Evolutionary conservation across 768 basidiomycete genomes (phyloP).

Genomic region (Boletus speciosus): DNA sequence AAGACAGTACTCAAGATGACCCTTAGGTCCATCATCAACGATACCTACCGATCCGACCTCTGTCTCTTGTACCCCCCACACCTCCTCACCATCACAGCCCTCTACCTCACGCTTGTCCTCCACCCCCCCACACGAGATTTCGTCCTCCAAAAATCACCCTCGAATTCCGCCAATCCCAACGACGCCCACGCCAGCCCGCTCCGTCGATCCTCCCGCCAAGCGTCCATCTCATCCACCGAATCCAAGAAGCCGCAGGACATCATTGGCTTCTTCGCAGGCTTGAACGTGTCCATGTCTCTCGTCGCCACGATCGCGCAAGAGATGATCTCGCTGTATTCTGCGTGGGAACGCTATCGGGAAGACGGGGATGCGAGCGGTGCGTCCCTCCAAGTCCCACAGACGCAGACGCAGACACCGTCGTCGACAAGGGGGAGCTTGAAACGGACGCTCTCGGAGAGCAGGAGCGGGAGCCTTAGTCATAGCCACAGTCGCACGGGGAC

Average conservation of each 20-base stretch:
- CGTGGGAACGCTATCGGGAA: slow-evolving; percentile 84
- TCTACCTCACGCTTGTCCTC: slow-evolving; percentile 83
- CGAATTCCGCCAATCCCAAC: slow-evolving; percentile 10
- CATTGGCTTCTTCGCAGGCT: slow-evolving; percentile 75
- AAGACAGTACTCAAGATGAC: neutral
- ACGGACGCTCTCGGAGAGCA: slow-evolving; percentile 20
- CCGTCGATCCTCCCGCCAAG: slow-evolving; percentile 55
- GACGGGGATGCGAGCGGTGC: slow-evolving; percentile 43
- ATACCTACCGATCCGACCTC: slow-evolving; percentile 90
- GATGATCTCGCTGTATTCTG: slow-evolving; percentile 82
- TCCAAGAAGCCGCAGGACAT: slow-evolving; percentile 55
- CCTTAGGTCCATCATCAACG: slow-evolving; percentile 93
- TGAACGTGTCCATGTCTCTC: slow-evolving; percentile 81
- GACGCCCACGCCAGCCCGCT: slow-evolving; percentile 36
- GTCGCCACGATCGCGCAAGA: slow-evolving; percentile 87
- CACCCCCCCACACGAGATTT: slow-evolving; percentile 54
- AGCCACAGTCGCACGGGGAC: slow-evolving; percentile 27
- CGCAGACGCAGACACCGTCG: slow-evolving; percentile 8
- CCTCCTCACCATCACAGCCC: slow-evolving; percentile 85
- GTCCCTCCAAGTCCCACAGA: slow-evolving; percentile 7
- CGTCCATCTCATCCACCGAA: slow-evolving; percentile 28
- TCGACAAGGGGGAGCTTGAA: slow-evolving; percentile 19
- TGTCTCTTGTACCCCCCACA: slow-evolving; percentile 96
- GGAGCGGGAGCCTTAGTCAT: slow-evolving; percentile 25
- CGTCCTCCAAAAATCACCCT: slow-evolving; percentile 38